A percentile compares a stretch with the other conserved stretches of the same genome.
Evolutionary conservation across 2,329 filamentous ascomycete genomes (phyloP).

Genomic region (Aspergillus arachidicola): DNA sequence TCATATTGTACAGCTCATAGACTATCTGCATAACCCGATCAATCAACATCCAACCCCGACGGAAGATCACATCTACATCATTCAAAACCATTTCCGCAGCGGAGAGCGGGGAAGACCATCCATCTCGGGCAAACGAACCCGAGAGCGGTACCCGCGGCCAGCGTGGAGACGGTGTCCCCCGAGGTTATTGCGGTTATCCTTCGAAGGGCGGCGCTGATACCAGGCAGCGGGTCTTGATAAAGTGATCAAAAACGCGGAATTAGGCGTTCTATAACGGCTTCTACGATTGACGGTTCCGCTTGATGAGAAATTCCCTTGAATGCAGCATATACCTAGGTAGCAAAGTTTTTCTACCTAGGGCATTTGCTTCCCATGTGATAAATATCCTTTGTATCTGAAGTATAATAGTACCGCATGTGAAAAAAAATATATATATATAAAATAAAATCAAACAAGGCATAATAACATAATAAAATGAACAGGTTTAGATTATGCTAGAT

Average conservation of each 20-base stretch:
- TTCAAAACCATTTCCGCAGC: background rate
- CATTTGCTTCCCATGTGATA: background rate
- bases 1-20: too few relatives aligned
- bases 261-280: background rate
- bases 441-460: too few relatives aligned
- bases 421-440: background rate
- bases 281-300: background rate
- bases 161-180: slow-evolving; percentile 17
- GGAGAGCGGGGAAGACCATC: slow-evolving; percentile 5
- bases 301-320: background rate
- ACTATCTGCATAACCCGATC: background rate
- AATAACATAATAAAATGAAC: too few relatives aligned
- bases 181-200: slow-evolving; percentile 30
- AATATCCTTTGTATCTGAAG: background rate
- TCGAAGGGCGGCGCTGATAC: background rate
- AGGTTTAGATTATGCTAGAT: background rate
- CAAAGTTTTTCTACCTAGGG: background rate
- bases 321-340: background rate
- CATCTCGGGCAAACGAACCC: slow-evolving; percentile 22
- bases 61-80: background rate
- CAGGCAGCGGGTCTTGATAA: background rate
- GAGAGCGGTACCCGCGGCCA: slow-evolving; percentile 27
- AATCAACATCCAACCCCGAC: background rate
- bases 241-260: slow-evolving; percentile 11
- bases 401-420: background rate